These are phyloP conservation scores for Leptographium procerum DNA, from an alignment of 2,329 filamentous ascomycete species.

Conservation along the genomic window DNA sequence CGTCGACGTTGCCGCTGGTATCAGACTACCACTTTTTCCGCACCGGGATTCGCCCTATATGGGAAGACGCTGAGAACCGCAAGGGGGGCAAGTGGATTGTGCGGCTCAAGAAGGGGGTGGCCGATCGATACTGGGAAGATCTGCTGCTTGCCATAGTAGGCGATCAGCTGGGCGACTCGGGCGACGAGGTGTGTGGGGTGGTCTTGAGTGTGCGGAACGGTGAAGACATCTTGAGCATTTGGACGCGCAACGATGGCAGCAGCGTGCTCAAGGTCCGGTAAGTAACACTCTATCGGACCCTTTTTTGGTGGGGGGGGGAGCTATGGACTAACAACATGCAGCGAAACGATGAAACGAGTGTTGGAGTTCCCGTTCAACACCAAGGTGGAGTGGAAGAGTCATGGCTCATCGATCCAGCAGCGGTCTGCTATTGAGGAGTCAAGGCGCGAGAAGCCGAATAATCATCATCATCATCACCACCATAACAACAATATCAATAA, in stretches of 20 bases:
- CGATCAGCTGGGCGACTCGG: constrained; percentile 85
- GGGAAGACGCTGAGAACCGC: constrained; percentile 97
- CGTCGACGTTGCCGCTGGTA: constrained; percentile 76
- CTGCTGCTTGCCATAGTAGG: constrained; percentile 81
- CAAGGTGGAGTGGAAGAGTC: constrained; percentile 87
- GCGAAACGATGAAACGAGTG: constrained; percentile 87
- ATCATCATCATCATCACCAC: constrained; percentile 24
- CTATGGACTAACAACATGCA: constrained; percentile 23
- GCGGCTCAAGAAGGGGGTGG: constrained; percentile 90
- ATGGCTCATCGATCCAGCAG: constrained; percentile 92
- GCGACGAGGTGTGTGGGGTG: constrained; percentile 88
- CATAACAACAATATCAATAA: constrained; percentile 18
- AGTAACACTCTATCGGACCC: constrained; percentile 18
- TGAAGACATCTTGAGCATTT: constrained; percentile 95
- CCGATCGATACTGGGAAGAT: constrained; percentile 95
- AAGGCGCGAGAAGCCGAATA: constrained; percentile 68
- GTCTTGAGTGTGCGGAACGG: constrained; percentile 90
- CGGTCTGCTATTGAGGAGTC: constrained; percentile 83
- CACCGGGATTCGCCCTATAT: constrained; percentile 89
- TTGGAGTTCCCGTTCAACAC: constrained; percentile 81
- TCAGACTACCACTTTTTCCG: constrained; percentile 98
- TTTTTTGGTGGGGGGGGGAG: constrained; percentile 12
- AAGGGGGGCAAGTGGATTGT: constrained; percentile 96
- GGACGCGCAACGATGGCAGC: constrained; percentile 88
- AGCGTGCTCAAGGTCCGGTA: constrained; percentile 94